Conservation (phyloP, 352 stramenopile species). For the Albugo laibachii region DNA sequence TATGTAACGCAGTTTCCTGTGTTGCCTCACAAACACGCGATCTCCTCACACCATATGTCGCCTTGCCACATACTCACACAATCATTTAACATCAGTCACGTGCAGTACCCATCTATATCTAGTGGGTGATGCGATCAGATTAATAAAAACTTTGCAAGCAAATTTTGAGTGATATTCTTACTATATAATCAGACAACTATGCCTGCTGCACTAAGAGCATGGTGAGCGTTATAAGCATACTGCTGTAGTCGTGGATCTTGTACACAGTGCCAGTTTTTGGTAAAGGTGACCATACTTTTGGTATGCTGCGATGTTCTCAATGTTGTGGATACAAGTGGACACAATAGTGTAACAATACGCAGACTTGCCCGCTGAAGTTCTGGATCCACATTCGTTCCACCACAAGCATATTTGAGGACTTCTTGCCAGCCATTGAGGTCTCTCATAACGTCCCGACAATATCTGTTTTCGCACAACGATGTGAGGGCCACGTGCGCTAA, state of each 20-base stretch:
- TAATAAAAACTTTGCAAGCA: too few species aligned
- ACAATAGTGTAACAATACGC: conserved; percentile 71
- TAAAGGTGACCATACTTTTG: conserved; percentile 1
- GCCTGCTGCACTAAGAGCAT: conserved; percentile 4
- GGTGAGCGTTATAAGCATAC: conserved; percentile 7
- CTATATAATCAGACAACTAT: not conserved
- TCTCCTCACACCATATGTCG: too few species aligned
- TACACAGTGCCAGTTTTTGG: conserved; percentile 8
- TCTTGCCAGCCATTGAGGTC: conserved; percentile 67
- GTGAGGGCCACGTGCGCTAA: conserved; percentile 58
- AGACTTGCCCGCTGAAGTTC: conserved; percentile 72
- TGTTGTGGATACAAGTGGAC: conserved; percentile 33
- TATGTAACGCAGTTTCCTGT: too few species aligned
- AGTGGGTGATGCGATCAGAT: too few species aligned
- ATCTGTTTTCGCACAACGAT: conserved; percentile 59
- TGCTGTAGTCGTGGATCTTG: conserved; percentile 8
- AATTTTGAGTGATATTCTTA: too few species aligned
- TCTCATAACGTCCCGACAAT: conserved; percentile 65
- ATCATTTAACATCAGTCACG: too few species aligned
- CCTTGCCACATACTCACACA: too few species aligned
- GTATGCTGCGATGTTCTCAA: too few species aligned
- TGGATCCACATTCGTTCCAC: conserved; percentile 27
- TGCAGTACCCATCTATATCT: too few species aligned
- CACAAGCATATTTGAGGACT: conserved; percentile 53
- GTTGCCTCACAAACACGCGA: too few species aligned